phyloP scores from a whole-genome alignment of 2,329 filamentous ascomycete species.

The Talaromyces atroroseus region DNA sequence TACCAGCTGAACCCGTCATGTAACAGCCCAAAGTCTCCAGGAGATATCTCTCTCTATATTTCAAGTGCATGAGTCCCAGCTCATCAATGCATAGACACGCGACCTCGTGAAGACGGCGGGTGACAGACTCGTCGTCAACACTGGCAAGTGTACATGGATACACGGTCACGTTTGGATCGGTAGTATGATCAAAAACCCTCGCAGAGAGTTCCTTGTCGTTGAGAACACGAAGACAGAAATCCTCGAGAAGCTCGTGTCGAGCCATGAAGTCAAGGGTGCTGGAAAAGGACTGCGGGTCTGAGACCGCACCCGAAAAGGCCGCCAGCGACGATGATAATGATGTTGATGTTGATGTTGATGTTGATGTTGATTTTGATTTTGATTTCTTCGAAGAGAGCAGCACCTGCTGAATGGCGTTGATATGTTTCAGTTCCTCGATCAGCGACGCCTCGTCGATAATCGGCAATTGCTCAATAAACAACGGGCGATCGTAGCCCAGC shows the following conservation, averaged over 20 bases:
- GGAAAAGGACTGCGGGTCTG: background rate
- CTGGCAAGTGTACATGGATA: background rate
- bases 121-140: background rate
- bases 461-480: background rate
- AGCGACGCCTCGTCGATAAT: background rate
- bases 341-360: no score
- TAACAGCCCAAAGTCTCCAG: slow-evolving; percentile 6
- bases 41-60: slow-evolving; percentile 4
- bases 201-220: background rate
- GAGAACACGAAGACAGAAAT: background rate
- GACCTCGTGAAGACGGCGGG: background rate
- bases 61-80: background rate
- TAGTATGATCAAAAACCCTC: background rate
- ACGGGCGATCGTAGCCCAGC: slow-evolving; percentile 43
- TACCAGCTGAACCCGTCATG: background rate
- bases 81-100: background rate
- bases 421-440: background rate
- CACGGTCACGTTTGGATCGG: background rate
- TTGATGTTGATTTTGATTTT: background rate
- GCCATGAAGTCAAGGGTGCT: background rate
- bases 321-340: background rate
- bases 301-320: background rate
- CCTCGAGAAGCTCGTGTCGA: slow-evolving; percentile 1
- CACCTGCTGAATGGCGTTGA: background rate
- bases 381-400: background rate